Conservation (phyloP, 2,329 filamentous ascomycete species). For the Penicillium sp. region DNA sequence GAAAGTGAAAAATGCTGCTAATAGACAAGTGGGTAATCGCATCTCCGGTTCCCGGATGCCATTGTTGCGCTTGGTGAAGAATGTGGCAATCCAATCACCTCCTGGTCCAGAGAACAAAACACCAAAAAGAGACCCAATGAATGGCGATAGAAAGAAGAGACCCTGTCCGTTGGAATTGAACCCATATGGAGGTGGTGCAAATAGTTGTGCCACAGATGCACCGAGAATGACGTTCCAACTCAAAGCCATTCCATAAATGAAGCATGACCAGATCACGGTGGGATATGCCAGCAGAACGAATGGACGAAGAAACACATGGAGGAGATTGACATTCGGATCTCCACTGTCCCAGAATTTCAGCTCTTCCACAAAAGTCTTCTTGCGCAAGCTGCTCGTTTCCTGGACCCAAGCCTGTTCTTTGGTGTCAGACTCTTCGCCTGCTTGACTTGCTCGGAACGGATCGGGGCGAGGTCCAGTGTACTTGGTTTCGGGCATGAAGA, state of each 20-base stretch:
- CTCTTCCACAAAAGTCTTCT: constrained; percentile 9
- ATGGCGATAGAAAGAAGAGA: constrained; percentile 27
- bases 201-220: constrained; percentile 25
- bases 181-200: constrained; percentile 27
- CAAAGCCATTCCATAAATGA: constrained; percentile 26
- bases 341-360: constrained; percentile 13
- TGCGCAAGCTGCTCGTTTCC: constrained; percentile 2
- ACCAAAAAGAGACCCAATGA: constrained; percentile 25
- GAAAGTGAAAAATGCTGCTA: constrained; percentile 29
- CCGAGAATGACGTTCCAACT: constrained; percentile 35
- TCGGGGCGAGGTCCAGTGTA: constrained; percentile 21
- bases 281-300: constrained; percentile 27
- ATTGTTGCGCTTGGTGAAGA: constrained; percentile 17
- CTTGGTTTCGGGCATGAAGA: constrained; percentile 30
- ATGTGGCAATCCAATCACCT: constrained; percentile 21
- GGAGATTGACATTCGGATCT: constrained; percentile 24
- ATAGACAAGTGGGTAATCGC: constrained; percentile 22
- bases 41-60: constrained; percentile 22
- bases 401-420: constrained; percentile 12
- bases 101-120: constrained; percentile 22
- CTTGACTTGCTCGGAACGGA: constrained; percentile 5
- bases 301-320: constrained; percentile 20
- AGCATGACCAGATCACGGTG: constrained; percentile 29
- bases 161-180: constrained; percentile 26
- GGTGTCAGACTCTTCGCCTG: constrained; percentile 6